Conservation (phyloP, 2,329 filamentous ascomycete species). For the Basipetospora chlamydospora region DNA sequence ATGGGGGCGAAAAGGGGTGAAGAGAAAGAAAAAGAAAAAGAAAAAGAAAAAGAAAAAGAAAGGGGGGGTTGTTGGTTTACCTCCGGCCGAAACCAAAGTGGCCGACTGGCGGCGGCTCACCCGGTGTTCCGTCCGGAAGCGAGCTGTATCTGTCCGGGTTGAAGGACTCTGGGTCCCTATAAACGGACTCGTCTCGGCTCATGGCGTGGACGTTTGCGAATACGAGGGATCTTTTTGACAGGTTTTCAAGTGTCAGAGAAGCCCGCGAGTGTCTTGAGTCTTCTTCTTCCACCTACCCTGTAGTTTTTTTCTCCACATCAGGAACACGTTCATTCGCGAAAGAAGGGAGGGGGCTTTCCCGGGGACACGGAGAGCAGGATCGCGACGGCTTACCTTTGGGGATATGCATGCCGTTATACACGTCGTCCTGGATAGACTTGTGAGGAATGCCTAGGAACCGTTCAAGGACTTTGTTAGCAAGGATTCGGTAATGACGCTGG, state of each 20-base stretch:
- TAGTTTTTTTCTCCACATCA: not conserved
- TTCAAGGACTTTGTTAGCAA: not conserved
- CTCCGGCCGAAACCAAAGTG: conserved; percentile 20
- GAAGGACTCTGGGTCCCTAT: conserved; percentile 26
- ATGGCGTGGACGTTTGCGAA: conserved; percentile 28
- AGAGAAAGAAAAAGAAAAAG: not conserved
- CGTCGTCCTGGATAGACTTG: conserved; percentile 36
- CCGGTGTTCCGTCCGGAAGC: conserved; percentile 14
- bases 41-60: not conserved
- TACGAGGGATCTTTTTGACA: conserved; percentile 17
- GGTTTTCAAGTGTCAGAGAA: not conserved
- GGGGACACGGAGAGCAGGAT: no score
- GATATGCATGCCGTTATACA: conserved; percentile 42
- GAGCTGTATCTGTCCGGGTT: conserved; percentile 28
- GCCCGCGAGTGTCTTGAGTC: not conserved
- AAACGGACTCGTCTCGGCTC: conserved; percentile 24
- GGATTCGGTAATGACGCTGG: conserved; percentile 6
- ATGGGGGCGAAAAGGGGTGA: not conserved
- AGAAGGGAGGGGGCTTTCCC: no score
- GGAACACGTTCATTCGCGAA: no score
- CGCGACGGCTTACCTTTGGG: conserved; percentile 34
- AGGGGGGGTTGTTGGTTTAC: conserved; percentile 7
- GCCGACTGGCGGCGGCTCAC: conserved; percentile 26
- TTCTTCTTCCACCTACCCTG: not conserved
- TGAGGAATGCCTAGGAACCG: conserved; percentile 40